Base-by-base conservation (phyloP, 2,329 filamentous ascomycete genomes). In the Rugonectria rugulosa region DNA sequence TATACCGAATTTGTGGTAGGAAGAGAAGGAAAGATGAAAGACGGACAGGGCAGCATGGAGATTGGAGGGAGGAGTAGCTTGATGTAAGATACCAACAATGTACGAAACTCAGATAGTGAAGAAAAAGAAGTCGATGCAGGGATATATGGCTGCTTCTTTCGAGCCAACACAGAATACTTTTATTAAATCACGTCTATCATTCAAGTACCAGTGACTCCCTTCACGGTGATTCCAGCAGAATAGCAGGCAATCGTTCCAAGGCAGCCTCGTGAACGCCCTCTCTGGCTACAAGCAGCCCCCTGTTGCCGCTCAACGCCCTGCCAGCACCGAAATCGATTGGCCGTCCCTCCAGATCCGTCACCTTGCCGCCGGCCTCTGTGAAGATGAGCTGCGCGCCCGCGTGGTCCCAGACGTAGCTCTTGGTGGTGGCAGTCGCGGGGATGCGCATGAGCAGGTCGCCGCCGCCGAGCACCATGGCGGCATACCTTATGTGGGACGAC, bases 1-100 rank as follows among this genome's bases (percentile, higher is more conserved):
- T 99, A 99, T 71, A 81, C 83, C 14, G 95, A 99, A 76, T 99
- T 99, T 79, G 88, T 97, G 1, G 90, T 91, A 4, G 93, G 92
- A 0, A 83, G 95, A 64, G 97, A 93, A 73, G 95, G 95, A 7
- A 93, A 98, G 78, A 92, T 99, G 91, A 91, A 88, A 57, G 94
- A 90, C 73, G 95, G 95, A 2, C 91, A 98, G 75, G 92, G 90
- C 0, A 90, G 89, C 53, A 96, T 88, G 73, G 95, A 98, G 75
- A 87, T 99, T 75, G 95, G 95, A 7, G 95, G 93, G 12, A 81
- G 95, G 70, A 94, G 89, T 66, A 98, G 92, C 75, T 79, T 99
- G 75, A 98, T 98, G 95, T 97, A 75, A 68, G 48, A 58, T 56
- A 60, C 46, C 23, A 24, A 45, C 26, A 12, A 7, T 29, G 7